Conservation (phyloP, 2,329 filamentous ascomycete genomes). For the Fusarium clavum region DNA sequence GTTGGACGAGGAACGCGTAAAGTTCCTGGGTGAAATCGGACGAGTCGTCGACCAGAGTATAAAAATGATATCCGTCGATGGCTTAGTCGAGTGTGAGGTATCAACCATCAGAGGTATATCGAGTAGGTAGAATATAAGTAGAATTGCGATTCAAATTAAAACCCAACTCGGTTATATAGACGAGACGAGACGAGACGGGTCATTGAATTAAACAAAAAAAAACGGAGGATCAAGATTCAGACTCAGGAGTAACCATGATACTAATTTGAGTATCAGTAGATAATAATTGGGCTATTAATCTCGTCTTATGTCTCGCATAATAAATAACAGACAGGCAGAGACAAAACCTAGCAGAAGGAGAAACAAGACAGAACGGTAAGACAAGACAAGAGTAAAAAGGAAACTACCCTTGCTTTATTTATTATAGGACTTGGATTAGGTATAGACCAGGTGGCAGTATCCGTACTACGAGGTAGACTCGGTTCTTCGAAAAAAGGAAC, state of each 20-base stretch:
- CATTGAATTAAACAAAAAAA: conserved; percentile 28
- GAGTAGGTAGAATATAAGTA: background rate
- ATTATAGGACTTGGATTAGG: background rate
- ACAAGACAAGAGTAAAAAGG: background rate
- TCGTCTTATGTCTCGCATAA: conserved; percentile 30
- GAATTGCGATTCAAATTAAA: conserved; percentile 5
- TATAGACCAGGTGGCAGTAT: background rate
- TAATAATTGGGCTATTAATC: conserved; percentile 22
- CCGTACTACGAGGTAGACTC: background rate
- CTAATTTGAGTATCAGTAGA: conserved; percentile 30
- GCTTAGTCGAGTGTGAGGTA: background rate
- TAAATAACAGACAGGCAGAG: conserved; percentile 5
- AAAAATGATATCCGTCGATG: conserved; percentile 1
- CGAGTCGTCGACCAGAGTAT: conserved; percentile 5
- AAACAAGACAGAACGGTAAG: conserved; percentile 11
- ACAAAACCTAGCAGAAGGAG: conserved; percentile 7
- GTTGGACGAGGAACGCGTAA: conserved; percentile 30
- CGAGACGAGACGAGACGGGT: conserved; percentile 18
- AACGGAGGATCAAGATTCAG: conserved; percentile 2
- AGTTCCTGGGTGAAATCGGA: conserved; percentile 20
- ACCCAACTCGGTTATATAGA: conserved; percentile 14
- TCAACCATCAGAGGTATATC: background rate
- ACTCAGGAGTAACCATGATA: conserved; percentile 32
- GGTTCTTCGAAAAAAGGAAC: background rate
- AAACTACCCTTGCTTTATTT: background rate